Conservation (phyloP, 148 eudicot species). For the Cornus suecica region DNA sequence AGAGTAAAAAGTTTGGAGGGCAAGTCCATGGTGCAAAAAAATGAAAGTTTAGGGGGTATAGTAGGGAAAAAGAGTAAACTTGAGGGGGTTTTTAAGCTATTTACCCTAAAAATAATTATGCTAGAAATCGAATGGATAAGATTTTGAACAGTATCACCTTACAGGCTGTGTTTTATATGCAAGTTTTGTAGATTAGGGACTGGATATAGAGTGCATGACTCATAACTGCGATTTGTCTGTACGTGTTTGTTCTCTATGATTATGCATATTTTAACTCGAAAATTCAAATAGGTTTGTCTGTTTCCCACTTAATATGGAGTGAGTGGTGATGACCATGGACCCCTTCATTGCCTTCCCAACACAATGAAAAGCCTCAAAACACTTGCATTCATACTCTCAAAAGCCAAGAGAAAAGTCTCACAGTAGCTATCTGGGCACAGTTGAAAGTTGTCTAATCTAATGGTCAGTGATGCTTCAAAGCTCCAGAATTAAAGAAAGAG, state of each 20-base stretch:
- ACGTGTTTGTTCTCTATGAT: slow-evolving; percentile 9
- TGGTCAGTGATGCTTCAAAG: slow-evolving; percentile 2
- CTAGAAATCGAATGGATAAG: too few species aligned
- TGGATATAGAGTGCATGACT: slow-evolving; percentile 20
- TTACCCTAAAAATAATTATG: too few species aligned
- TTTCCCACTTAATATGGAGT: slow-evolving; percentile 9
- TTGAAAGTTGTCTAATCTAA: not conserved
- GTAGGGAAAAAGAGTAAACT: too few species aligned
- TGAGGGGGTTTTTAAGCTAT: too few species aligned
- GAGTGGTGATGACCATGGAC: slow-evolving; percentile 7
- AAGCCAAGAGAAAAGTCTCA: not conserved
- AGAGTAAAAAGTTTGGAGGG: too few species aligned
- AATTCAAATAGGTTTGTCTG: slow-evolving; percentile 12
- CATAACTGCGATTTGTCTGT: slow-evolving; percentile 5
- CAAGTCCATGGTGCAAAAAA: too few species aligned
- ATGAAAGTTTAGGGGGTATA: too few species aligned
- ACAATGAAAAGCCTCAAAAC: not conserved
- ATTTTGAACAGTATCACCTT: too few species aligned
- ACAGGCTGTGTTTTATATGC: too few species aligned
- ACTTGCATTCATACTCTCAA: not conserved
- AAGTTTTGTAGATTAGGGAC: slow-evolving; percentile 7
- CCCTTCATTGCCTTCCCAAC: slow-evolving; percentile 6
- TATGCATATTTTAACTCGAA: slow-evolving; percentile 10
- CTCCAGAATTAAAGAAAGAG: not conserved
- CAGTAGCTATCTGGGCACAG: not conserved